Evolutionary conservation across 75 land plant species (phyloP), one percentile per base, ranked within the genome.

Genomic region (Sequoia sempervirens): DNA sequence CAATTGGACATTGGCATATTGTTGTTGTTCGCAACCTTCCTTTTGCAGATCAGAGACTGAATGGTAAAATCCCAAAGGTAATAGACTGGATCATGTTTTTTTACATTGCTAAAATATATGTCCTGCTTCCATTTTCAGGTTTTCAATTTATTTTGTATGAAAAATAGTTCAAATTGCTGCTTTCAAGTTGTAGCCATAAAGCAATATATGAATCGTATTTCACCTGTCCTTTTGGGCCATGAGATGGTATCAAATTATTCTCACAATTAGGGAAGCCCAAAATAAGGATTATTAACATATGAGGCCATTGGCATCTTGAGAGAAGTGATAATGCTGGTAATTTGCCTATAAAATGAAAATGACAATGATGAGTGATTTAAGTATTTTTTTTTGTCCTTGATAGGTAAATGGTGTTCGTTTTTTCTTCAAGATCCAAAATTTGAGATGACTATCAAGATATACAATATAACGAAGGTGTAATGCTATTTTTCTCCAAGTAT

Each of bases 61-160:
- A 98, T 90, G 99, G 99, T 20, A 98, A 98, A 91, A 96, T 98
- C 17, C 99, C 99, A 41, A 98, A 98, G 99, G 99, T 95, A 87
- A 46, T 14, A 37, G 15, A 78, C 32, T 41, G 73, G 10, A 68
- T 26, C 2, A 68, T 10, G 28, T 50, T 4, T 26, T 47, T 11
- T 10, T 18, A 30, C 15, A 23, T 36, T 81, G 75, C 26, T 23
- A 81, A 81, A 18, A 64, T 52, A n/a, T 18, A 26, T 81, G 38
- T 58, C 7, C 34, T 36, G 53, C 45, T 36, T 84, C 83, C 28
- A 43, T 64, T 12, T 37, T 34, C 26, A 12, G 32, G 47, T 43
- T 66, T 38, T 75, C 5, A 75, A 45, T 34, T 83, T 43, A 75
- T 73, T 36, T 70, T 2, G 32, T 70, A 11, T 70, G 73, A 37